A percentile compares a stretch with the other conserved stretches of the same genome.
phyloP scores from a whole-genome alignment of 2,329 filamentous ascomycete species.

The Neoarthrinium moseri region DNA sequence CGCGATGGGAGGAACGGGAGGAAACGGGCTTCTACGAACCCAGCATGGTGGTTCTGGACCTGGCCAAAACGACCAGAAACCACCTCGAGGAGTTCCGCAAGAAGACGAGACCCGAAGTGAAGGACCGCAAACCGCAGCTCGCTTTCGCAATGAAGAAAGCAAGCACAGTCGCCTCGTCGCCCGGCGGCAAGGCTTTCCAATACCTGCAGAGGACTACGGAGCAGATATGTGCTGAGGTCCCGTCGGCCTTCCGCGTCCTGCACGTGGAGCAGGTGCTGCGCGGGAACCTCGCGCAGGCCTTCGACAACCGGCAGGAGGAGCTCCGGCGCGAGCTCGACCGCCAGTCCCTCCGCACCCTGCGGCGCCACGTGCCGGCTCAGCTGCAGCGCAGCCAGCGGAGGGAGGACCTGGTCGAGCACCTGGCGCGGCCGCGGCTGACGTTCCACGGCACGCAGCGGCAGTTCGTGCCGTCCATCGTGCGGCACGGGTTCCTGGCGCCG shows the following conservation, averaged over 20 bases:
- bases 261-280: conserved; percentile 39
- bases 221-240: conserved; percentile 30
- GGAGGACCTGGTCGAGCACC: conserved; percentile 33
- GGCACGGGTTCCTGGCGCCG: conserved; percentile 40
- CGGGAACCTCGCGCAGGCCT: conserved; percentile 27
- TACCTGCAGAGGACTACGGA: conserved; percentile 29
- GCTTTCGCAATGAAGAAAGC: conserved; percentile 12
- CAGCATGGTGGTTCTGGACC: conserved; percentile 16
- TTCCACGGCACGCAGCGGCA: conserved; percentile 38
- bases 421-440: conserved; percentile 33
- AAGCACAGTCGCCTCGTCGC: conserved; percentile 12
- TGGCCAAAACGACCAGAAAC: conserved; percentile 13
- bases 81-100: conserved; percentile 10
- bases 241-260: conserved; percentile 30
- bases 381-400: conserved; percentile 15
- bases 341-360: conserved; percentile 10
- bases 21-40: conserved; percentile 23
- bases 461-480: conserved; percentile 39
- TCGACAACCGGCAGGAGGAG: conserved; percentile 22
- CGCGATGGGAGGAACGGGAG: conserved; percentile 18
- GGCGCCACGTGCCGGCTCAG: conserved; percentile 9
- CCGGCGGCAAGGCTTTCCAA: conserved; percentile 25
- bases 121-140: conserved; percentile 7
- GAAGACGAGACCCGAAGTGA: no score
- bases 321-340: conserved; percentile 23